phyloP scores from a whole-genome alignment of 2,329 filamentous ascomycete species.

The Gyromitra esculenta region DNA sequence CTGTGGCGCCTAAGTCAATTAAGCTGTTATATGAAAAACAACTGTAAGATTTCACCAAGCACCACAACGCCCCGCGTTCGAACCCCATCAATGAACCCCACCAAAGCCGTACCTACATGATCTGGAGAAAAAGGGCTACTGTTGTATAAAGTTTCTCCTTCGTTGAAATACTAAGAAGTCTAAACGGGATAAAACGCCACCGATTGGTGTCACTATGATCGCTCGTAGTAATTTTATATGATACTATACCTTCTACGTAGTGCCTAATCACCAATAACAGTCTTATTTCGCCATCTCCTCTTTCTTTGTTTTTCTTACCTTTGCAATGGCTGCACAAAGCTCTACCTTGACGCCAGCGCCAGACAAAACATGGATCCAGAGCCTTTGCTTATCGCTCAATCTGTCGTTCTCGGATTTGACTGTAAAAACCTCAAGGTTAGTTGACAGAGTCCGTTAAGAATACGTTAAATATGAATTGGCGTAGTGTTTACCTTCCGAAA shows the following conservation, averaged over 20 bases:
- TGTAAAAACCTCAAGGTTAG: constrained; percentile 63
- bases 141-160: background rate
- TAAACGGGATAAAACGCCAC: background rate
- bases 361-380: constrained; percentile 95
- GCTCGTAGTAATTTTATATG: background rate
- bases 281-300: background rate
- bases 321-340: constrained; percentile 62
- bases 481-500: constrained; percentile 52
- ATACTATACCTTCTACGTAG: background rate
- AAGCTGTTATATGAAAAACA: too few relatives aligned
- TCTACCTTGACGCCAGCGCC: constrained; percentile 87
- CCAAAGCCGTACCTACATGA: background rate
- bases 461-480: background rate
- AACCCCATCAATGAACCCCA: too few relatives aligned
- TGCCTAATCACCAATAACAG: background rate
- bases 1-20: too few relatives aligned
- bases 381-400: constrained; percentile 90
- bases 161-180: background rate
- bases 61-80: too few relatives aligned
- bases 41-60: too few relatives aligned
- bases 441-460: constrained; percentile 28
- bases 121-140: background rate
- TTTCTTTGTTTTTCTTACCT: constrained; percentile 20
- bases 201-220: background rate
- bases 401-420: constrained; percentile 90